Conservation (phyloP, 2,329 filamentous ascomycete genomes). For the Fusarium multiceps region DNA sequence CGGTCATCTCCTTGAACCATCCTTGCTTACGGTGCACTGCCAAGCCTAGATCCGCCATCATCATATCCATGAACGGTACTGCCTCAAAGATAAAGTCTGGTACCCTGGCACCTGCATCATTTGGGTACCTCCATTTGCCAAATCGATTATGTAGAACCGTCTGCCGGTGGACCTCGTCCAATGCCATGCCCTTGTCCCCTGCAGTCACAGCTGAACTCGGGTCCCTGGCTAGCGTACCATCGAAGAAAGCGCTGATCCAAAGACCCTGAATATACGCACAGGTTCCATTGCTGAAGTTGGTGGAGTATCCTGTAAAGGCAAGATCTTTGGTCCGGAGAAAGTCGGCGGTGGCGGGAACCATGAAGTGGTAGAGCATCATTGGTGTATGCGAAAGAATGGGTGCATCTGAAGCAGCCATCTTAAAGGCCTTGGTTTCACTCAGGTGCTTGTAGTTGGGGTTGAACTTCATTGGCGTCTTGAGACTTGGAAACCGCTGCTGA, state of each 20-base stretch:
- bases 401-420: neutral
- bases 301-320: slow-evolving; percentile 6
- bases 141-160: neutral
- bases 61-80: slow-evolving; percentile 4
- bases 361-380: slow-evolving; percentile 3
- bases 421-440: rapidly evolving
- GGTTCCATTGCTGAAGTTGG: neutral
- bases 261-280: slow-evolving; percentile 7
- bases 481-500: neutral
- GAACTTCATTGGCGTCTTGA: neutral
- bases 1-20: slow-evolving; percentile 2
- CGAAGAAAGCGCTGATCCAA: slow-evolving; percentile 4
- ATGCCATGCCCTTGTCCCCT: neutral
- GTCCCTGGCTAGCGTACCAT: neutral
- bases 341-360: neutral
- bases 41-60: slow-evolving; percentile 7
- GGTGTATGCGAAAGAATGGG: neutral
- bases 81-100: slow-evolving; percentile 10
- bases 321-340: slow-evolving; percentile 1
- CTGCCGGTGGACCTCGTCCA: neutral
- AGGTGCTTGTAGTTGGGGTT: neutral
- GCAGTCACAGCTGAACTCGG: neutral
- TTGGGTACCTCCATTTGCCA: slow-evolving; percentile 15
- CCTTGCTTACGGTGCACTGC: neutral
- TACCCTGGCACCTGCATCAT: neutral